A percentile compares a stretch with the other conserved stretches of the same genome.
These are phyloP conservation scores for Hygrocybe punicea DNA, from an alignment of 768 basidiomycete species.

Conservation along the genomic window DNA sequence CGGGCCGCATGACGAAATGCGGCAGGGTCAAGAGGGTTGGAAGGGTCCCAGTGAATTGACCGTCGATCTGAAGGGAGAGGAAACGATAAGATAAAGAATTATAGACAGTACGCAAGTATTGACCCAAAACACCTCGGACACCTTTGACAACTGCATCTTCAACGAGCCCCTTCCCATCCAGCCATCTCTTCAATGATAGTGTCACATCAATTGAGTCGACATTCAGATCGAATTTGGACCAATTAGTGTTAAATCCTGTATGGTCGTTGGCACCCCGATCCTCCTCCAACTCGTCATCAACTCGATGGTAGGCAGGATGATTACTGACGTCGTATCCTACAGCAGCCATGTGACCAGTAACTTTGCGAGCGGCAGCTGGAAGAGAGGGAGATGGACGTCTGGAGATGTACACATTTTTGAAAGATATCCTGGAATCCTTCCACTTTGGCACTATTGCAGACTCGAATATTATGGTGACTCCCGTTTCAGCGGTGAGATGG, in stretches of 20 bases:
- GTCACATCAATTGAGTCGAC: constrained; percentile 96
- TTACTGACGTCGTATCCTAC: constrained; percentile 74
- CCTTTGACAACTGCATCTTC: constrained; percentile 90
- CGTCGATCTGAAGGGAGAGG: constrained; percentile 65
- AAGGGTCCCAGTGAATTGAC: constrained; percentile 80
- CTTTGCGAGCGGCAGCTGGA: constrained; percentile 15
- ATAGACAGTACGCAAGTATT: constrained; percentile 22
- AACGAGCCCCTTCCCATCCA: constrained; percentile 92
- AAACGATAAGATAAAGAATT: background rate
- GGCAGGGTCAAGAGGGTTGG: constrained; percentile 76
- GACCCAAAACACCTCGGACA: constrained; percentile 89
- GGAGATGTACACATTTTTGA: constrained; percentile 95
- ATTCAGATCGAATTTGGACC: constrained; percentile 89
- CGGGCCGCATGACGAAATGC: constrained; percentile 69
- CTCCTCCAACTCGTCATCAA: constrained; percentile 59
- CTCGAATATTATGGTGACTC: constrained; percentile 93
- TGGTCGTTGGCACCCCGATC: constrained; percentile 19
- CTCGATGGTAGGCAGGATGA: constrained; percentile 62
- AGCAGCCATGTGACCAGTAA: constrained; percentile 50
- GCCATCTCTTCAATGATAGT: constrained; percentile 84
- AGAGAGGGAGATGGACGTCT: constrained; percentile 52
- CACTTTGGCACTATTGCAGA: constrained; percentile 97
- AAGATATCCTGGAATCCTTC: constrained; percentile 92
- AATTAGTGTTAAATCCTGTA: constrained; percentile 60
- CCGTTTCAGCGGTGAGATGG: constrained; percentile 90